These are phyloP conservation scores for Yamadazyma takamatsuzukensis DNA, from an alignment of 805 yeast genomes.

Conservation along the genomic window DNA sequence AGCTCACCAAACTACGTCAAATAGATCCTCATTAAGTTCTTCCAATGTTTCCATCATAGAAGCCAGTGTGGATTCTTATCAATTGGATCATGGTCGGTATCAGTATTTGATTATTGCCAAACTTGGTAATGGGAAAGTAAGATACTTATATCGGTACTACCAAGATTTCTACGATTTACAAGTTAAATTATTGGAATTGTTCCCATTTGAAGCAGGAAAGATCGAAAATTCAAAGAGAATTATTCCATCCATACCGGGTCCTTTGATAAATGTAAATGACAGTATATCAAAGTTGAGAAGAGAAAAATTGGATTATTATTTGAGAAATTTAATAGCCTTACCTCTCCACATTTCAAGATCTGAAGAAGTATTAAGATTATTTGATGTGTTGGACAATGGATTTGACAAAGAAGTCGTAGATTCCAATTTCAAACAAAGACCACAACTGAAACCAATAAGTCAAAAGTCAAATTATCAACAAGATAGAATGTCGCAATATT, in stretches of 20 bases:
- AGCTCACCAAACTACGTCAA: conserved; percentile 5
- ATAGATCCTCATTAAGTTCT: conserved; percentile 29
- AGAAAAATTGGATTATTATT: conserved; percentile 51
- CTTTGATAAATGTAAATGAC: conserved; percentile 86
- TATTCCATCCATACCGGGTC: conserved; percentile 95
- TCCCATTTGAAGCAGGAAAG: conserved; percentile 91
- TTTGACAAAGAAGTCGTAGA: conserved; percentile 54
- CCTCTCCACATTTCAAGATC: conserved; percentile 76
- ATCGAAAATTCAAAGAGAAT: conserved; percentile 72
- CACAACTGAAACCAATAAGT: conserved; percentile 35
- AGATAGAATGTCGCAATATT: conserved; percentile 51
- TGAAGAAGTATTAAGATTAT: conserved; percentile 64
- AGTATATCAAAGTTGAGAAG: conserved; percentile 51
- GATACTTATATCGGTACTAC: conserved; percentile 82
- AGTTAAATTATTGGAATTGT: conserved; percentile 72
- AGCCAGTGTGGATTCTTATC: conserved; percentile 77
- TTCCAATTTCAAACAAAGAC: conserved; percentile 14
- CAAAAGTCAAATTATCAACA: conserved; percentile 44
- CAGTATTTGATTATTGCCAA: conserved; percentile 77
- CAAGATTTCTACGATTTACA: conserved; percentile 96
- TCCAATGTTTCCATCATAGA: conserved; percentile 40
- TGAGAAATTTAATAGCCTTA: conserved; percentile 57
- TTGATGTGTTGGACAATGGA: conserved; percentile 55
- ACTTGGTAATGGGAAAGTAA: conserved; percentile 60
- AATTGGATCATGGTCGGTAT: conserved; percentile 79